These are phyloP conservation scores for Epichloe sylvatica DNA, from an alignment of 2,329 filamentous ascomycete genomes.

Conservation along the genomic window DNA sequence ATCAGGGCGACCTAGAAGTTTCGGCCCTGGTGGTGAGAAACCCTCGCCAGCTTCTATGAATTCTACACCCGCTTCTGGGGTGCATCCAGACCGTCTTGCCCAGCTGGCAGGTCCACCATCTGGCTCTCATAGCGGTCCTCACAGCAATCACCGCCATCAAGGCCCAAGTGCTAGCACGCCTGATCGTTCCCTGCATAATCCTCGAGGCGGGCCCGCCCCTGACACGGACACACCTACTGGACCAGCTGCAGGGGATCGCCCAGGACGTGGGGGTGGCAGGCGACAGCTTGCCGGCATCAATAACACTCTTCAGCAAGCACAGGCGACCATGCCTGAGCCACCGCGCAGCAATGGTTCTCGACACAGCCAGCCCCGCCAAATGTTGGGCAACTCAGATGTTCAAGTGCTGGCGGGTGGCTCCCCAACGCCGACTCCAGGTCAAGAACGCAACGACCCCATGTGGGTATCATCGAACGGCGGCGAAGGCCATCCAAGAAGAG, in stretches of 20 bases:
- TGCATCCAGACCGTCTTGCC: slow-evolving; percentile 38
- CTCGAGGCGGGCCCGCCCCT: slow-evolving; percentile 7
- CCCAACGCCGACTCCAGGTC: slow-evolving; percentile 33
- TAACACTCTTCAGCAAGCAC: slow-evolving; percentile 40
- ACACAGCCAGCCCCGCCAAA: slow-evolving; percentile 23
- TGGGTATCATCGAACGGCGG: slow-evolving; percentile 20
- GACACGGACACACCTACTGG: slow-evolving; percentile 22
- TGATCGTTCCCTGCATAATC: slow-evolving; percentile 10
- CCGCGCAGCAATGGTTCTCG: slow-evolving; percentile 22
- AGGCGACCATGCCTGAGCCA: slow-evolving; percentile 25
- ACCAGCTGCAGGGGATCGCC: slow-evolving; percentile 22
- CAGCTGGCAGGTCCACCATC: slow-evolving; percentile 26
- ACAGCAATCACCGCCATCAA: slow-evolving; percentile 17
- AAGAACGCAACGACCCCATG: slow-evolving; percentile 34
- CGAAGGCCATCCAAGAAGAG: slow-evolving; percentile 15
- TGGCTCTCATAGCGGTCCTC: slow-evolving; percentile 18
- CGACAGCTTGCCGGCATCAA: slow-evolving; percentile 48
- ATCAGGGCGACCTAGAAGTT: slow-evolving; percentile 30
- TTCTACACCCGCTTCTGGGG: slow-evolving; percentile 16
- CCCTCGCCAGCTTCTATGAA: slow-evolving; percentile 13
- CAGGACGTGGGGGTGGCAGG: slow-evolving; percentile 25
- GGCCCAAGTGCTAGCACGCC: slow-evolving; percentile 14
- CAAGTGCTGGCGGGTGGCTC: slow-evolving; percentile 43
- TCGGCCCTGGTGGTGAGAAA: slow-evolving; percentile 15
- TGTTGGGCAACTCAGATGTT: slow-evolving; percentile 38